These are phyloP conservation scores for Schoenoplectus tabernaemontani DNA, from an alignment of 202 grass and related monocot genomes.

Conservation along the genomic window DNA sequence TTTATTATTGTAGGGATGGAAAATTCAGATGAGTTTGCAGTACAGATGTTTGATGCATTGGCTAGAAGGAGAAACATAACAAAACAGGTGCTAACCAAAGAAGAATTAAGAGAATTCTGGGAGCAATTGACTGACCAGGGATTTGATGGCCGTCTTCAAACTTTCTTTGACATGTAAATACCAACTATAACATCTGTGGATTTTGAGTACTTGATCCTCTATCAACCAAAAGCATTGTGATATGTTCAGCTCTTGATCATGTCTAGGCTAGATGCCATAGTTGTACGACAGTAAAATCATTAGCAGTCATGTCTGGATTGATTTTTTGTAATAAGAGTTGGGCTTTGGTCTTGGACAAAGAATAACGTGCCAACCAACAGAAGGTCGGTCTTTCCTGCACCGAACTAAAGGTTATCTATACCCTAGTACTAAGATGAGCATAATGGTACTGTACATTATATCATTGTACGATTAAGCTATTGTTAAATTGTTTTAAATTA, in stretches of 20 bases:
- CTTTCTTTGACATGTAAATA: conserved; percentile 92
- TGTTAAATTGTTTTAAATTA: not conserved
- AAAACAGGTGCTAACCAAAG: conserved; percentile 64
- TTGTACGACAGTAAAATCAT: not conserved
- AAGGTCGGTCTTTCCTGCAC: not conserved
- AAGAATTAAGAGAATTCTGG: conserved; percentile 90
- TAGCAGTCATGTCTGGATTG: not conserved
- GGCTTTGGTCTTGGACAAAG: too few relatives aligned
- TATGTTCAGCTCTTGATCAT: too few relatives aligned
- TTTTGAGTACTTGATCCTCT: not conserved
- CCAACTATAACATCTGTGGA: too few relatives aligned
- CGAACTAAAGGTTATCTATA: not conserved
- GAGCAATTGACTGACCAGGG: conserved; percentile 66
- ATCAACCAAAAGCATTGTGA: too few relatives aligned
- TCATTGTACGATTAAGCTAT: not conserved
- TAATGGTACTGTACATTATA: not conserved
- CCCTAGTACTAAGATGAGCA: not conserved
- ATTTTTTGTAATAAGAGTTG: not conserved
- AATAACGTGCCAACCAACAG: not conserved
- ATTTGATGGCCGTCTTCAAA: conserved; percentile 69
- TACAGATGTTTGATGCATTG: conserved; percentile 72
- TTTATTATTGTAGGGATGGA: conserved; percentile 70
- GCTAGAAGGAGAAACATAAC: conserved; percentile 68
- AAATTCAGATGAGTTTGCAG: conserved; percentile 69
- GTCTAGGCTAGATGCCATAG: too few relatives aligned